Base-by-base conservation (phyloP, 2,329 filamentous ascomycete species). In the Penicillium sp. region DNA sequence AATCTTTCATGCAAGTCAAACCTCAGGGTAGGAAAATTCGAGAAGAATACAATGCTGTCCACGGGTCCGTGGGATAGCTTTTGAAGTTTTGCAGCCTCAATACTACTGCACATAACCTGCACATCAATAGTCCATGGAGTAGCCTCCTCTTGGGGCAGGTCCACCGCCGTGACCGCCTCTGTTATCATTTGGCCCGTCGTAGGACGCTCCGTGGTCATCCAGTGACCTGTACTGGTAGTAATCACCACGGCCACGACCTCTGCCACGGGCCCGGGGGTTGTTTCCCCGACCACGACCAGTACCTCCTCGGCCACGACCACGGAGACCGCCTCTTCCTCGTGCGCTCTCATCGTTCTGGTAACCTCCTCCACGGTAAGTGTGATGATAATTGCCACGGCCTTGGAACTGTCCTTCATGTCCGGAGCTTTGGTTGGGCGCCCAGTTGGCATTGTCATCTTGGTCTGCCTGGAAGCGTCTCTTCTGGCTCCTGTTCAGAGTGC, bases 181-280 rank as follows among this genome's bases (percentile, higher is more conserved):
- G n/a, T 69, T 67, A 13, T 72, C 71, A 27, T 62, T 51, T 7
- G 65, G 45, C 5, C 64, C 65, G 41, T 76, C 72, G 45, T 67
- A 65, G 5, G 63, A 67, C 53, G 58, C 45, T 8, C 22, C 60
- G 49, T 75, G 72, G 61, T 90, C 88, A 67, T 90, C 88, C 2
- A 90, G 77, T 2, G 86, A 89, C 53, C 82, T 81, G 68, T 90
- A 90, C 42, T 78, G 77, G 53, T 77, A 63, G 21, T 80, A 80
- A 24, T 77, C 73, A 44, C 81, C 75, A 10, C 81, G 77, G 44
- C 81, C 77, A 50, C 75, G 74, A 6, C 79, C 76, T 38, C 75
- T 68, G n/a, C 77, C 75, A 54, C 78, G 77, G 53, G 75, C 74
- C 44, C 75, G 67, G 41, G 56, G 59, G 6, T 69, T 65, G 48